Evolutionary conservation across 768 basidiomycete genomes (phyloP), one percentile per base, ranked within the genome.

Genomic region (Suillus sp.): DNA sequence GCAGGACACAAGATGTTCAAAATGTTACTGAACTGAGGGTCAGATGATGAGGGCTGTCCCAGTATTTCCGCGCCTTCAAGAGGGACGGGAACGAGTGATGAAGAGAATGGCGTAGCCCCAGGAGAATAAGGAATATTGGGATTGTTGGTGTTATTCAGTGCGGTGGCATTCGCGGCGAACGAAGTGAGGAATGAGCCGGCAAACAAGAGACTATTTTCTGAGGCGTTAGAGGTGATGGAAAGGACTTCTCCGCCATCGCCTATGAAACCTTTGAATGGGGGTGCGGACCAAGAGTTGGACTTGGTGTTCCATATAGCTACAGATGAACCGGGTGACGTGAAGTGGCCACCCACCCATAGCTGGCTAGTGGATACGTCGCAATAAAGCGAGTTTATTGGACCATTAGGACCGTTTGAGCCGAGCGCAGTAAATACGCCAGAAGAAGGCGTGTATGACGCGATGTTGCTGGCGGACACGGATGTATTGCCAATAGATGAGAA

Each of bases 101-200:
- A 92, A 4, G 95, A 91, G 73, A 92, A 94, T 0, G 92, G 91
- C 0, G 92, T 89, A 16, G 93, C 92, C 32, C 91, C 88, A 2
- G 86, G 73, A 25, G 94, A 95, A 69, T 86, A 88, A 14, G 93
- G 93, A 4, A 95, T 88, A 64, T 91, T 95, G 13, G 93, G 93
- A 71, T 94, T 95, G 71, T 90, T 90, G 47, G 88, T 87, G 65
- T 83, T 83, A 70, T 87, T 90, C 48, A 69, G 60, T 18, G 77
- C 71, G 37, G 81, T 76, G 7, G 75, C 79, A 65, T 79, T 83
- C 51, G 87, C 86, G 34, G 77, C 76, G 71, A 93, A 95, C 1
- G 85, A 78, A 3, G 92, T 90, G 61, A 90, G 69, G 79, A 99
- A 99, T 14, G 90, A 89, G 43, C 97, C 97, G 0, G 91, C 84